Conservation (phyloP, 2,329 filamentous ascomycete species). For the Penicillium brevicompactum region DNA sequence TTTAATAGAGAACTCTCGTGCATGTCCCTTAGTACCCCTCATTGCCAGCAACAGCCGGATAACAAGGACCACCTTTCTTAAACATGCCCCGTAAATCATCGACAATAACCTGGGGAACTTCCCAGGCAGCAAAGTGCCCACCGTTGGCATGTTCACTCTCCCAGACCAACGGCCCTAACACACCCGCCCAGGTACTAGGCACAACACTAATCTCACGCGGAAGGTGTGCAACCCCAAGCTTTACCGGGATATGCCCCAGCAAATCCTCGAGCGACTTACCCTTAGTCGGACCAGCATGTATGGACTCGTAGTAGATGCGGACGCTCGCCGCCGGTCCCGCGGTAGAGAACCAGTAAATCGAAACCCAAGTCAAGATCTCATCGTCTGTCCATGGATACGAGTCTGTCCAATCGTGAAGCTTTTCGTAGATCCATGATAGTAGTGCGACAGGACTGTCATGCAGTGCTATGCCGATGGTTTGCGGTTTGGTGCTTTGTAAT, state of each 20-base stretch:
- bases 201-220: constrained; percentile 22
- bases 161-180: constrained; percentile 19
- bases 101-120: constrained; percentile 18
- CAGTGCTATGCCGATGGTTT: constrained; percentile 70
- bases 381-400: constrained; percentile 73
- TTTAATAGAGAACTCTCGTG: background rate
- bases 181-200: constrained; percentile 21
- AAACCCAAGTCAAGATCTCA: constrained; percentile 74
- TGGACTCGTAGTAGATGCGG: constrained; percentile 72
- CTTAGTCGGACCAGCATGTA: constrained; percentile 2
- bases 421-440: constrained; percentile 79
- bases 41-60: constrained; percentile 7
- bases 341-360: constrained; percentile 70
- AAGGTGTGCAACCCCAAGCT: constrained; percentile 22
- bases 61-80: constrained; percentile 17
- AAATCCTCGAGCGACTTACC: constrained; percentile 15
- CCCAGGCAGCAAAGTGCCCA: constrained; percentile 28
- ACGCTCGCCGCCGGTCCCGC: constrained; percentile 69
- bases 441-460: constrained; percentile 70
- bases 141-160: constrained; percentile 20
- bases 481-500: constrained; percentile 68
- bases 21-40: constrained; percentile 11
- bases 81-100: constrained; percentile 21
- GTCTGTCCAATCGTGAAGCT: constrained; percentile 78
- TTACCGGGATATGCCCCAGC: constrained; percentile 18